Evolutionary conservation across 2,329 filamentous ascomycete genomes (phyloP).

Genomic region (Monosporascus sp.): DNA sequence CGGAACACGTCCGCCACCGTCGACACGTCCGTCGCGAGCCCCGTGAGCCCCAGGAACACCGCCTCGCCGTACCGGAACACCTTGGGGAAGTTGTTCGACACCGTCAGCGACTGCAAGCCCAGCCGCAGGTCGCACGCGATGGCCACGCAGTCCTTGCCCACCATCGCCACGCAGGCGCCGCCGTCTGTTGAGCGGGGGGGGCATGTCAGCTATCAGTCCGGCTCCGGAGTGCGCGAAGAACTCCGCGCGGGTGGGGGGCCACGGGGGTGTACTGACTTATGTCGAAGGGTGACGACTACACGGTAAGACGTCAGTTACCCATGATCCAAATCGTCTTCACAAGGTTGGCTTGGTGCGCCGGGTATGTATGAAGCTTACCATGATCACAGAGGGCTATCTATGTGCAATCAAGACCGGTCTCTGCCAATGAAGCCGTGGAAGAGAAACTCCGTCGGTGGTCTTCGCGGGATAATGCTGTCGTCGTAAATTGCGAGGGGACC

Average conservation of each 20-base stretch:
- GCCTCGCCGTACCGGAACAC: conserved; percentile 90
- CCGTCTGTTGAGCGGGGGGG: conserved; percentile 49
- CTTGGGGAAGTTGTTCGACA: conserved; percentile 99
- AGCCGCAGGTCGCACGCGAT: conserved; percentile 98
- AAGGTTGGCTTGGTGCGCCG: conserved; percentile 5
- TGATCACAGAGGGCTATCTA: conserved; percentile 8
- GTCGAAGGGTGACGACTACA: conserved; percentile 82
- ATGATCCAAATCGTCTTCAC: conserved; percentile 14
- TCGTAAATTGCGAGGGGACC: background rate
- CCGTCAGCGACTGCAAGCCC: conserved; percentile 90
- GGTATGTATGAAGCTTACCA: conserved; percentile 25
- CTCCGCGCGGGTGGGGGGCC: conserved; percentile 5
- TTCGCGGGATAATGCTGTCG: background rate
- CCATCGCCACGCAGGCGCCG: conserved; percentile 96
- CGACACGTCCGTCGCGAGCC: conserved; percentile 89
- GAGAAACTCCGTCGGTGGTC: conserved; percentile 1
- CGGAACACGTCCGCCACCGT: conserved; percentile 97
- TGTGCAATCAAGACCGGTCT: too few relatives aligned
- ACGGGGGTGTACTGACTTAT: conserved; percentile 64
- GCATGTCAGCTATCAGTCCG: background rate
- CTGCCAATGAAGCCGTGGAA: conserved; percentile 8
- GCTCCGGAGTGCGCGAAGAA: conserved; percentile 3
- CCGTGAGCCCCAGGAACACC: conserved; percentile 91
- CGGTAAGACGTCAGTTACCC: conserved; percentile 25
- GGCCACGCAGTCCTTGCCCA: conserved; percentile 98